Evolutionary conservation across 2,329 filamentous ascomycete species (phyloP), one percentile per base, ranked within the genome.

Genomic region (Ceratocystis smalleyi): DNA sequence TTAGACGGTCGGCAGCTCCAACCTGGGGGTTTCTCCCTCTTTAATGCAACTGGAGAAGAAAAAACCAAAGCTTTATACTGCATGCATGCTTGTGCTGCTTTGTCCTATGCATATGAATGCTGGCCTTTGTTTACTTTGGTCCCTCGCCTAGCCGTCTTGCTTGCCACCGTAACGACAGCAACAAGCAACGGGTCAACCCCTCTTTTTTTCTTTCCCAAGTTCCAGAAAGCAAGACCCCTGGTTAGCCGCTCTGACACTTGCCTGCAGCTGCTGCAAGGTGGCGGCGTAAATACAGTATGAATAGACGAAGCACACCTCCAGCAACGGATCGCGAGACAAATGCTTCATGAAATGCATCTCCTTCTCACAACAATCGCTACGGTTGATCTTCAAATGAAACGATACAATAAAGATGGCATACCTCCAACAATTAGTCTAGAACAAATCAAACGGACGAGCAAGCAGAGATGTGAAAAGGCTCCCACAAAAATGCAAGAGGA

Each of bases 341-440:
- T 40, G 35, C 35, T 40, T 40, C 35, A 40, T 12, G 10, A 15
- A 35, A 35, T 35, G 32, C 32, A 35, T 12, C 10, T 35, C 32
- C 32, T 12, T 35, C 32, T 35, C 32, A 35, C 32, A 47, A 47
- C 6, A 19, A 47, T 47, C 45, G 17, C 17, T 22, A 15, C 47
- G 15, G 3, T 12, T 27, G 19, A 22, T 24, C 19, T 19, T 22
- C 27, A 55, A 35, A 57, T 17, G 7, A 57, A 35, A 35, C 17
- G 5, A 57, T 57, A 27, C 54, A 57, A 57, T 57, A 55, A 55
- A 12, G 27, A 57, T 57, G 30, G 24, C n/a, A 8, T 57, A 57
- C 54, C 54, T 57, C 27, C 54, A 57, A 57, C 2, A 40, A 57
- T 27, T 57, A 57, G 54, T 57, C 54, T 57, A 57, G 54, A 57